Conservation (phyloP, 768 basidiomycete species). For the Austroboletus festivus region DNA sequence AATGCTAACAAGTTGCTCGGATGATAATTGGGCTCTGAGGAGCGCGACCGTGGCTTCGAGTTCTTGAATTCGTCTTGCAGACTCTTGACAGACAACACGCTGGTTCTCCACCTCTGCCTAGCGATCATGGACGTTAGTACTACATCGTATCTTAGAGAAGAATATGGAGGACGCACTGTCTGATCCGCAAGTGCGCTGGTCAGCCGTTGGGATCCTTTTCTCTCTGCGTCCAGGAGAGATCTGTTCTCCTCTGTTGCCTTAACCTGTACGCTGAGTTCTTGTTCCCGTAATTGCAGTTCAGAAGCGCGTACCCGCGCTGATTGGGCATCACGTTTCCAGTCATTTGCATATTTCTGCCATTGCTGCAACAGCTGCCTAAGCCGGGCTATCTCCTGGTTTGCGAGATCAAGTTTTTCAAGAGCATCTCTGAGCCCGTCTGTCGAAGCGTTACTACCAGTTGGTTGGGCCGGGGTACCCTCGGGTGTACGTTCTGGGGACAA, state of each 20-base stretch:
- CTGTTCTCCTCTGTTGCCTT: conserved; percentile 10
- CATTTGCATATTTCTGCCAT: conserved; percentile 25
- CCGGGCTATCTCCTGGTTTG: conserved; percentile 17
- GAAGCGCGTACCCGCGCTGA: conserved; percentile 7
- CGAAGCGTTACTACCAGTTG: too few species aligned
- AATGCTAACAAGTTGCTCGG: conserved; percentile 18
- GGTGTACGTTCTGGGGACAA: conserved; percentile 2
- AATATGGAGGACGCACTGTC: conserved; percentile 15
- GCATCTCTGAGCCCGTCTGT: too few species aligned
- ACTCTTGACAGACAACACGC: conserved; percentile 9
- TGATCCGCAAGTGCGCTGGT: conserved; percentile 19
- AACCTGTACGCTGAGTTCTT: conserved; percentile 6
- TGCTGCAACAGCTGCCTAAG: conserved; percentile 19
- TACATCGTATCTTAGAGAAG: not conserved
- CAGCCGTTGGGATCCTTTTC: conserved; percentile 10
- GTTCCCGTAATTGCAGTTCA: conserved; percentile 12
- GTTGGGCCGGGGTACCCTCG: conserved; percentile 5
- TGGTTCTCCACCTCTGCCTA: conserved; percentile 16
- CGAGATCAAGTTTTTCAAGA: conserved; percentile 11
- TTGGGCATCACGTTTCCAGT: conserved; percentile 26
- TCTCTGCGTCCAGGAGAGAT: conserved; percentile 12
- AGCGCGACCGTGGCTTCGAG: conserved; percentile 16
- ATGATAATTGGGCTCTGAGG: conserved; percentile 18
- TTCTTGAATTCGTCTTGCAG: conserved; percentile 10
- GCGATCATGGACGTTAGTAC: conserved; percentile 1